Evolutionary conservation across 2,329 filamentous ascomycete species (phyloP).

Genomic region (Delphinella strobiligena): DNA sequence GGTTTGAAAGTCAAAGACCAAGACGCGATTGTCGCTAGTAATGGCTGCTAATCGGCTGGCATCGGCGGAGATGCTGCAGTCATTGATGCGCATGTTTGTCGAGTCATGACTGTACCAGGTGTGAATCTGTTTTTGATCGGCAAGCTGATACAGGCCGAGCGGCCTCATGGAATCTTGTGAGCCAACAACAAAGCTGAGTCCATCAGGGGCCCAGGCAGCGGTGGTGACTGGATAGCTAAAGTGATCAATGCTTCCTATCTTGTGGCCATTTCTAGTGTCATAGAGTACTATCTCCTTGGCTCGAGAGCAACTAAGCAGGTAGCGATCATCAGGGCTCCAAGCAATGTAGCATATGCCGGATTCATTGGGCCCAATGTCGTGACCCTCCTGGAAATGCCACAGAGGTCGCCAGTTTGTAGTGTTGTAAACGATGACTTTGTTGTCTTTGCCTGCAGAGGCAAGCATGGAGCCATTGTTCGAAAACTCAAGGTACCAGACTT

Average conservation of each 20-base stretch:
- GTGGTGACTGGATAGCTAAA: slow-evolving; percentile 79
- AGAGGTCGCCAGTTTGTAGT: slow-evolving; percentile 58
- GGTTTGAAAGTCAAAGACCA: slow-evolving; percentile 72
- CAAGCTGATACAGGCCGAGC: slow-evolving; percentile 42
- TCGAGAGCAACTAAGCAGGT: slow-evolving; percentile 65
- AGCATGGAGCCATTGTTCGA: slow-evolving; percentile 75
- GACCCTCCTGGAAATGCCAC: slow-evolving; percentile 34
- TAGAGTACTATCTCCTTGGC: slow-evolving; percentile 23
- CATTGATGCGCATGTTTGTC: slow-evolving; percentile 51
- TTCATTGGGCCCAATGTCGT: slow-evolving; percentile 31
- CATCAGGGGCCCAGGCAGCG: slow-evolving; percentile 79
- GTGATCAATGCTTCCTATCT: slow-evolving; percentile 51
- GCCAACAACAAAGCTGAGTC: slow-evolving; percentile 65
- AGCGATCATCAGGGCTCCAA: slow-evolving; percentile 86
- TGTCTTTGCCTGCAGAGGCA: slow-evolving; percentile 69
- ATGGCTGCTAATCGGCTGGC: slow-evolving; percentile 71
- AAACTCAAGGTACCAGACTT: slow-evolving; percentile 87
- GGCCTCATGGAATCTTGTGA: slow-evolving; percentile 57
- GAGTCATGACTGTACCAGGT: slow-evolving; percentile 6
- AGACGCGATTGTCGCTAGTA: slow-evolving; percentile 55
- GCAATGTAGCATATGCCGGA: slow-evolving; percentile 63
- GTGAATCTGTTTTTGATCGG: slow-evolving; percentile 6
- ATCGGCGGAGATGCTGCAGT: slow-evolving; percentile 71
- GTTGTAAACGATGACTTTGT: slow-evolving; percentile 70
- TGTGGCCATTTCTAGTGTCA: slow-evolving; percentile 41